Base-by-base conservation (phyloP, 2,329 filamentous ascomycete genomes). In the Pyrenophora graminea region DNA sequence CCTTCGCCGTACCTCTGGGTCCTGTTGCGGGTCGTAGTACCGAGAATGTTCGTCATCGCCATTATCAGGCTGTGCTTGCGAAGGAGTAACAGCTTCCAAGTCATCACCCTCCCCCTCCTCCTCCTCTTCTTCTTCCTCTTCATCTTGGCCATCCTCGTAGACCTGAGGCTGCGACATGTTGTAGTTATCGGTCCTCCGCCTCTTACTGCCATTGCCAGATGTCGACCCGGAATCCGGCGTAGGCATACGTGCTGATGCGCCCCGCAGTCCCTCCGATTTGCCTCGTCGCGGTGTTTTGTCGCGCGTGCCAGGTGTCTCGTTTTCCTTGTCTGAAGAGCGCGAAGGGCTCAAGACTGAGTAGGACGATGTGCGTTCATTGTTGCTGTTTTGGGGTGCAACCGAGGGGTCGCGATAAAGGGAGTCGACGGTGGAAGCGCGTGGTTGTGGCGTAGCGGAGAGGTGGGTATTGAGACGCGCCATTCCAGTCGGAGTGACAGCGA, bases 11-110 rank as follows among this genome's bases (percentile, higher is more conserved):
- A 91, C 83, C 37, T 88, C 83, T 10, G 88, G 79, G 49, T 90
- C 81, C 69, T 97, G 93, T 54, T 95, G 86, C 0, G 91, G 92
- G 66, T 97, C 89, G 72, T 92, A 96, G 58, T 75, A 83, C 27
- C 38, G 48, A 19, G 54, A 30, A 10, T 57, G 34, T n/a, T 49
- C 53, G 12, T 61, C 56, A 23, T 61, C 58, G 2, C 45, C 55
- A 4, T 33, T 21, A 9, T 51, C 51, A 17, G 51, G 45, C 23
- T 37, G 50, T 15, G 21, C 7, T 25, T 52, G 48, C 2, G 43
- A 37, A 21, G 19, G 45, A 2, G 62, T 59, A 3, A 33, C 48
- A 10, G 48, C 50, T 6, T 59, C 45, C 9, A 39, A 45, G 1
- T 56, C 49, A 2, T 63, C 63, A 3, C 56, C 64, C 3, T 63